Percentiles rank a stretch among this genome's conserved stretches.
Conservation (phyloP, 139 green algal species). For the Tetraselmis chui region DNA sequence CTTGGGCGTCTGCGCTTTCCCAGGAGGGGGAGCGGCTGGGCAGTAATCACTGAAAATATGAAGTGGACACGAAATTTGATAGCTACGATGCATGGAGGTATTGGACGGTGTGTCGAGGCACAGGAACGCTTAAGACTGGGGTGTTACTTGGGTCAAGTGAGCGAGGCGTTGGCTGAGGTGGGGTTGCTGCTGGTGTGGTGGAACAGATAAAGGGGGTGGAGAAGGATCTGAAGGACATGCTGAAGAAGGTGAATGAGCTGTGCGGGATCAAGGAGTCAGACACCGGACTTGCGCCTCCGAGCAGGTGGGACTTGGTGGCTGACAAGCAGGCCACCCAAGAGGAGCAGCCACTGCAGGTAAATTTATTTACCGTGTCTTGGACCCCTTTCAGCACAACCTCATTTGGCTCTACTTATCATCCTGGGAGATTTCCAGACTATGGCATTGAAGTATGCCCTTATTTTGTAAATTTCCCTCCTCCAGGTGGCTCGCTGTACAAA, state of each 20-base stretch:
- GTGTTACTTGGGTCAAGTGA: neutral
- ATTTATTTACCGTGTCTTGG: too few relatives aligned
- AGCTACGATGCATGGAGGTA: neutral
- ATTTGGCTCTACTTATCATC: too few relatives aligned
- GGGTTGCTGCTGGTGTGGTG: neutral
- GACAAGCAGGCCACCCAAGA: slow-evolving; percentile 99
- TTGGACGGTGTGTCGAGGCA: neutral
- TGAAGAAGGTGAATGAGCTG: slow-evolving; percentile 80
- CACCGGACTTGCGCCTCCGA: slow-evolving; percentile 88
- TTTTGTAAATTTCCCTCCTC: too few relatives aligned
- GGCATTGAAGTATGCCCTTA: too few relatives aligned
- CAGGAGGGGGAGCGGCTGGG: too few relatives aligned
- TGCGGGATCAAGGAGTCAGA: slow-evolving; percentile 93
- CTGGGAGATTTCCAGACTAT: too few relatives aligned
- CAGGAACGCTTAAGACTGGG: too few relatives aligned
- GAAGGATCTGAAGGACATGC: slow-evolving; percentile 69
- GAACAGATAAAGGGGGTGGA: slow-evolving; percentile 71
- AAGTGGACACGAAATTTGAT: too few relatives aligned
- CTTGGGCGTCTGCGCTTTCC: too few relatives aligned
- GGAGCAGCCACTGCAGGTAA: slow-evolving; percentile 84
- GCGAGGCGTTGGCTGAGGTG: neutral
- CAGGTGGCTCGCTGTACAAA: slow-evolving; percentile 98
- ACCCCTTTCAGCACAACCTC: too few relatives aligned
- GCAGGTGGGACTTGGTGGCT: slow-evolving; percentile 95
- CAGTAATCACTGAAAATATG: too few relatives aligned